phyloP scores from a whole-genome alignment of 768 basidiomycete genomes.

The Kwoniella shandongensis region DNA sequence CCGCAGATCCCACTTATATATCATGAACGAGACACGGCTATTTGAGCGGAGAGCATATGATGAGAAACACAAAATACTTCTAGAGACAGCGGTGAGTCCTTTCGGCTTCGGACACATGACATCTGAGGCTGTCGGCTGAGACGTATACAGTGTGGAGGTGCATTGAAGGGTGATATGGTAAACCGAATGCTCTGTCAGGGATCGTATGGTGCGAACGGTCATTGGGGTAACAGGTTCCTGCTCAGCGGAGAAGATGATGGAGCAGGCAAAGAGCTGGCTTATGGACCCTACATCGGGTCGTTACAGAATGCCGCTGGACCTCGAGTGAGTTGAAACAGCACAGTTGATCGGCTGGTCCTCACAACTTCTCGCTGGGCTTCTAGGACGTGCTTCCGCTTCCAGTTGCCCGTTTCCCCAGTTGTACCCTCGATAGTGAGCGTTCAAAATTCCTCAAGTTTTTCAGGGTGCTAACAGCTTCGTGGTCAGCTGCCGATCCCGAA shows the following conservation, averaged over 20 bases:
- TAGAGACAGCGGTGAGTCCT: slow-evolving; percentile 22
- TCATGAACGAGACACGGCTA: slow-evolving; percentile 29
- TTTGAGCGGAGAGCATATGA: slow-evolving; percentile 22
- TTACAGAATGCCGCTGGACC: slow-evolving; percentile 27
- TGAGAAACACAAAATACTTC: slow-evolving; percentile 22
- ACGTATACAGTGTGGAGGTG: slow-evolving; percentile 21
- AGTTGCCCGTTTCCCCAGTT: slow-evolving; percentile 12
- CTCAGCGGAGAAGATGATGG: slow-evolving; percentile 1
- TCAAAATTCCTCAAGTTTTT: background rate
- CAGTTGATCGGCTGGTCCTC: background rate
- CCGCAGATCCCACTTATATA: slow-evolving; percentile 32
- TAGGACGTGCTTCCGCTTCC: slow-evolving; percentile 23
- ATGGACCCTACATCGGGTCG: slow-evolving; percentile 24
- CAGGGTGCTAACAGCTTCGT: slow-evolving; percentile 6
- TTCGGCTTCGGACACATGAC: background rate
- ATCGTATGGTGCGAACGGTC: slow-evolving; percentile 17
- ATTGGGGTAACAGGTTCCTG: slow-evolving; percentile 27
- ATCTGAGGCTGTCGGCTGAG: background rate
- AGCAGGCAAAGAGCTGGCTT: slow-evolving; percentile 22
- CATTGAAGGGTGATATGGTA: background rate
- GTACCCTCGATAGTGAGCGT: background rate
- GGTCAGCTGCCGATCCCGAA: slow-evolving; percentile 15
- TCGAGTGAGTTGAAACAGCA: slow-evolving; percentile 9
- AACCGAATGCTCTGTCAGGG: slow-evolving; percentile 18
- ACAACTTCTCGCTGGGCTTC: background rate